Percentiles rank a stretch among this genome's conserved stretches.
Conservation (phyloP, 441 rosid species). For the Pelargonium fulgidum region DNA sequence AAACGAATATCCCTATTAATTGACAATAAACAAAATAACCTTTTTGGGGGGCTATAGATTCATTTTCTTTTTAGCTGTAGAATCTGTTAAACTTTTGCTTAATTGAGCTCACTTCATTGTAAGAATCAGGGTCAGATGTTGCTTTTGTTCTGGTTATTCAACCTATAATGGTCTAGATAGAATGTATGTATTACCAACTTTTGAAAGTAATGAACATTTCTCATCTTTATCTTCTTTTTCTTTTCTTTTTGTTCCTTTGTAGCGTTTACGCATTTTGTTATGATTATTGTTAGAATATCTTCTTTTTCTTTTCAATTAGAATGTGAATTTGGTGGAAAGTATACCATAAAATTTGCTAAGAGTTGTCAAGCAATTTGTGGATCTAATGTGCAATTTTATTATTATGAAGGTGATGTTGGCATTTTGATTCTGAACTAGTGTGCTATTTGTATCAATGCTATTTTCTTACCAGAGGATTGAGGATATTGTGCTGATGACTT, state of each 20-base stretch:
- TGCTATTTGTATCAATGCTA: background rate
- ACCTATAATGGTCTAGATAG: slow-evolving; percentile 24
- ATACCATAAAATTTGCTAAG: background rate
- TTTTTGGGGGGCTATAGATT: slow-evolving; percentile 13
- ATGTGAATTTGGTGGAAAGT: background rate
- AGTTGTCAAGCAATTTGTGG: background rate
- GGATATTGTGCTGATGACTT: background rate
- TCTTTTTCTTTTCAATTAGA: background rate
- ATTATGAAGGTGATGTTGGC: slow-evolving; percentile 2
- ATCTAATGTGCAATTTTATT: background rate
- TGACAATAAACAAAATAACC: slow-evolving; percentile 18
- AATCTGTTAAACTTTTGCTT: slow-evolving; percentile 20
- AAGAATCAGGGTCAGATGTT: slow-evolving; percentile 28
- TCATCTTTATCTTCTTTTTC: slow-evolving; percentile 14
- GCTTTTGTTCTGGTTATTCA: slow-evolving; percentile 20
- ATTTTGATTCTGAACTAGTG: slow-evolving; percentile 5
- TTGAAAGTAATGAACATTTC: slow-evolving; percentile 19
- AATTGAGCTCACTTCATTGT: slow-evolving; percentile 21
- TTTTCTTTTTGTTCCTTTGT: background rate
- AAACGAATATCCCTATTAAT: slow-evolving; percentile 30
- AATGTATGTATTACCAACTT: slow-evolving; percentile 31
- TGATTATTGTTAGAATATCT: background rate
- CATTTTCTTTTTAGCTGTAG: slow-evolving; percentile 25
- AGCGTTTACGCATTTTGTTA: background rate
- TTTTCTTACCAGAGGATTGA: slow-evolving; percentile 1